Conservation (phyloP, 1,284 basidiomycete genomes). For the Melanopsichium pennsylvanicum region DNA sequence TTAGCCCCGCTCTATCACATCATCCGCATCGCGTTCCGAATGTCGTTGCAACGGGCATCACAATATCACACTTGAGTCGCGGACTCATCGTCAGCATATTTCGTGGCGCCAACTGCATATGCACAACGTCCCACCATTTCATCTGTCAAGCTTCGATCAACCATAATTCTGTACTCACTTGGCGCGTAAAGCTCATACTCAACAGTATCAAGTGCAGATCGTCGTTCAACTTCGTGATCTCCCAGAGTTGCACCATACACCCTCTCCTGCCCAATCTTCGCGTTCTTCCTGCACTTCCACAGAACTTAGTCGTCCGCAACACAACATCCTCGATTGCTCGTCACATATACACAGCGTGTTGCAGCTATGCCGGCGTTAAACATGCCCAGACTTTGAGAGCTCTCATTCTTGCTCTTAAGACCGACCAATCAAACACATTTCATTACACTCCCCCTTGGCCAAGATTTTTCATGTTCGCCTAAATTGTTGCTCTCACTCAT, state of each 20-base stretch:
- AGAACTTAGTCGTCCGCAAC: slow-evolving; percentile 1
- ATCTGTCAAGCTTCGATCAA: slow-evolving; percentile 20
- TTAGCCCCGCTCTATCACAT: no score
- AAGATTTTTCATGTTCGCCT: no score
- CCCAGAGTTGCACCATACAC: not conserved
- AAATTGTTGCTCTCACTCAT: no score
- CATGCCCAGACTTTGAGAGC: no score
- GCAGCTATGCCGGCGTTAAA: no score
- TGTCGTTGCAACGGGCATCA: no score
- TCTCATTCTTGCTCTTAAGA: no score
- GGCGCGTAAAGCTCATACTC: slow-evolving; percentile 11
- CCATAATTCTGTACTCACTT: slow-evolving; percentile 2
- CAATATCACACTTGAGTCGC: no score
- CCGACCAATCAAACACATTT: no score
- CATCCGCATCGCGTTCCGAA: no score
- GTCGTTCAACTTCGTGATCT: slow-evolving; percentile 6
- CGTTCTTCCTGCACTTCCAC: slow-evolving; percentile 4
- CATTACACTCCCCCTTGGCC: no score
- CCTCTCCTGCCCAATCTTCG: slow-evolving; percentile 22
- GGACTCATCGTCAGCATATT: no score
- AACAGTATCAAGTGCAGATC: slow-evolving; percentile 1
- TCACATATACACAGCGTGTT: not conserved
- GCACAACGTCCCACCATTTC: slow-evolving; percentile 8
- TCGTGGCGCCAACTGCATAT: not conserved
- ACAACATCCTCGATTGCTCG: not conserved